A percentile compares a stretch with the other conserved stretches of the same genome.
Conservation (phyloP, 495 filamentous ascomycete genomes). For the Trichoderma gamsii region DNA sequence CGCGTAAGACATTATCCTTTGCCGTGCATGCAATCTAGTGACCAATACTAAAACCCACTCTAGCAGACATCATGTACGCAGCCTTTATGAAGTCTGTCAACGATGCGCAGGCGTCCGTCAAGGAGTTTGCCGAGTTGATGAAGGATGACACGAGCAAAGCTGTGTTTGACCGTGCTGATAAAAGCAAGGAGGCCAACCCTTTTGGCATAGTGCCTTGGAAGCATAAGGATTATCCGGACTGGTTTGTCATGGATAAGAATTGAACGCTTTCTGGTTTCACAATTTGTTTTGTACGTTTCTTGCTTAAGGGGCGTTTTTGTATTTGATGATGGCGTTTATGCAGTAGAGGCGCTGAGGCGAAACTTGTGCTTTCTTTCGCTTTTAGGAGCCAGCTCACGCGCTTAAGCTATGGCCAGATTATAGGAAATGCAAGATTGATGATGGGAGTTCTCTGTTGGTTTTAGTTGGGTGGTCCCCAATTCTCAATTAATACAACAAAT, state of each 20-base stretch:
- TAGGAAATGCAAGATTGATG: no score
- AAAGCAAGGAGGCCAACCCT: slow-evolving; percentile 41
- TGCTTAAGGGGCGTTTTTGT: neutral
- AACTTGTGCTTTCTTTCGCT: neutral
- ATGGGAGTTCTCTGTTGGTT: no score
- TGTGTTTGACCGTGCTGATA: slow-evolving; percentile 34
- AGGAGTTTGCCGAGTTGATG: slow-evolving; percentile 36
- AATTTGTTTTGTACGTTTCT: neutral
- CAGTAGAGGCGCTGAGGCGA: neutral
- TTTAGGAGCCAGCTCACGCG: neutral
- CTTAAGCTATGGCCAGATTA: no score
- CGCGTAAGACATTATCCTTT: slow-evolving; percentile 27
- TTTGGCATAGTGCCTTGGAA: slow-evolving; percentile 46
- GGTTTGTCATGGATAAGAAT: slow-evolving; percentile 25
- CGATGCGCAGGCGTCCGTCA: slow-evolving; percentile 35
- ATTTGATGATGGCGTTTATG: neutral
- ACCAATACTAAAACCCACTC: slow-evolving; percentile 8
- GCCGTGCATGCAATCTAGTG: neutral
- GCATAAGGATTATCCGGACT: slow-evolving; percentile 43
- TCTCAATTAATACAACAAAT: no score
- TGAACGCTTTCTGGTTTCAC: neutral
- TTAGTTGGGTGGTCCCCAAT: no score
- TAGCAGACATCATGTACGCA: slow-evolving; percentile 36
- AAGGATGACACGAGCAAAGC: slow-evolving; percentile 35
- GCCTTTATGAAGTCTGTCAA: slow-evolving; percentile 34